Base-by-base conservation (phyloP, 768 basidiomycete genomes). In the Leucosporidium scottii region DNA sequence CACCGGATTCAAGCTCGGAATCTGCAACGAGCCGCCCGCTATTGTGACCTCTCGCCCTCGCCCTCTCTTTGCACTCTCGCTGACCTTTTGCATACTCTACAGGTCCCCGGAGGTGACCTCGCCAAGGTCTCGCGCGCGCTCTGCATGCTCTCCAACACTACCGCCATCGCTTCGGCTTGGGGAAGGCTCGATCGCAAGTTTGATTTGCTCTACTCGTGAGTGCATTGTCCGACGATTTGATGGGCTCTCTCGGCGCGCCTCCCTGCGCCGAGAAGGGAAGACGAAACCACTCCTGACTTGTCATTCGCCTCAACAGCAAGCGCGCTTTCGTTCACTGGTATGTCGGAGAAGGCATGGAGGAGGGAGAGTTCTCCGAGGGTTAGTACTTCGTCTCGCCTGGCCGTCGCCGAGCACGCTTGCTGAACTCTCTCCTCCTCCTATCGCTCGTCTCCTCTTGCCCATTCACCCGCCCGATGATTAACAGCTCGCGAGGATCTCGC, bases 271-370 rank as follows among this genome's bases (percentile, higher is more conserved):
- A 34, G 34, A 4, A 34, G 34, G 34, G 39, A 44, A 44, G 39
- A 13, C 8, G 8, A 10, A 44, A 44, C 39, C 8, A 44, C 6
- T 44, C 8, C 39, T 44, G 15, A 44, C 13, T 34, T 17, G 30
- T 18, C 20, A 15, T 34, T 97, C 79, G 94, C 78, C 85, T 98
- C 74, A 97, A 94, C 83, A 93, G 50, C 36, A 72, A 74, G 73
- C 66, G 73, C 51, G 70, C 73, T 47, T 81, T 82, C 74, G 81
- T 74, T 17, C 75, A 76, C 66, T 76, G 74, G 74, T 76, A 61
- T 76, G 93, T 96, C 69, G 93, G 93, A 78, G 93, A 98, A 81
- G 94, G 94, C 82, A 97, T 98, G 94, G 94, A 97, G 78, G 94
- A 98, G 83, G 94, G 94, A 80, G 94, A 98, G 81, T 96, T 97